A percentile compares a stretch with the other conserved stretches of the same genome.
Evolutionary conservation across 345 rosid species (phyloP).

Genomic region (Microthlaspi erraticum): DNA sequence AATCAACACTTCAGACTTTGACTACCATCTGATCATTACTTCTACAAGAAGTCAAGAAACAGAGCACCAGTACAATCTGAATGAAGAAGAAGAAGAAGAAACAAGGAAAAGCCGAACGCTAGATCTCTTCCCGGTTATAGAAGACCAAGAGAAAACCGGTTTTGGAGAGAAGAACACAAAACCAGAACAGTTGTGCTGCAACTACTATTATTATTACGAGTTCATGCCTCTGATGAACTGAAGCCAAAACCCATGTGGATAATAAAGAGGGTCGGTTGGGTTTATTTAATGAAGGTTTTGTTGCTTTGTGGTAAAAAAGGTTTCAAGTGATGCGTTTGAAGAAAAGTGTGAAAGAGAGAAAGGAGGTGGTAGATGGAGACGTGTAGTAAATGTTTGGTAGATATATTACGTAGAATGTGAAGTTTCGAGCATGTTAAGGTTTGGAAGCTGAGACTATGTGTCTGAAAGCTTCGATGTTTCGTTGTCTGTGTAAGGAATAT

Average conservation of each 20-base stretch:
- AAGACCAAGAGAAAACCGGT: conserved; percentile 33
- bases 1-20: conserved; percentile 8
- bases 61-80: conserved; percentile 22
- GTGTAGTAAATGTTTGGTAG: conserved; percentile 33
- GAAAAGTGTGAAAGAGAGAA: conserved; percentile 23
- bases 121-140: conserved; percentile 56
- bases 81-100: conserved; percentile 31
- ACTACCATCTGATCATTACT: conserved; percentile 20
- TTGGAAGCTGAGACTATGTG: conserved; percentile 11
- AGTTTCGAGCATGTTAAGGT: conserved; percentile 26
- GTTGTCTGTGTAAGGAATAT: conserved; percentile 30
- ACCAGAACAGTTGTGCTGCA: conserved; percentile 35
- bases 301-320: conserved; percentile 13
- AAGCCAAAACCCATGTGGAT: conserved; percentile 52
- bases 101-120: conserved; percentile 50
- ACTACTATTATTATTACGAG: conserved; percentile 55
- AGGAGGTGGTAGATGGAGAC: conserved; percentile 28
- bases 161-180: conserved; percentile 39
- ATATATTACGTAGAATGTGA: conserved; percentile 5
- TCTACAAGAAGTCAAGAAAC: conserved; percentile 26
- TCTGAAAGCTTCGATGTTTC: conserved; percentile 7
- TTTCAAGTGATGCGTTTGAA: conserved; percentile 8
- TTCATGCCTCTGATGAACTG: conserved; percentile 64
- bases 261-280: conserved; percentile 23
- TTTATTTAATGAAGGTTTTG: conserved; percentile 29